A percentile compares a stretch with the other conserved stretches of the same genome.
Evolutionary conservation across 2,329 filamentous ascomycete genomes (phyloP).

Genomic region (Piedraia hortae): DNA sequence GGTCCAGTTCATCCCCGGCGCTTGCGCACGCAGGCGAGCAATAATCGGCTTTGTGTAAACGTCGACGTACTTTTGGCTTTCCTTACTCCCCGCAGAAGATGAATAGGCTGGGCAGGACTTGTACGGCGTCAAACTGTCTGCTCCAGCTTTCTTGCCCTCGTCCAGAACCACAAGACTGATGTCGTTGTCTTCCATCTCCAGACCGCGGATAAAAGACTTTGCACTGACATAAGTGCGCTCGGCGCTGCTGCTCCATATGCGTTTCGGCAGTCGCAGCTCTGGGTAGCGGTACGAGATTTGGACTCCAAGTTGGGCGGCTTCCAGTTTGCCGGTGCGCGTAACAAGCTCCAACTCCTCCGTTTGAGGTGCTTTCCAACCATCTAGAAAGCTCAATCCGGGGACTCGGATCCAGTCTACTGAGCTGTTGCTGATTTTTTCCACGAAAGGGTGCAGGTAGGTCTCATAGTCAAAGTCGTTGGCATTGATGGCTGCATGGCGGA

Average conservation of each 20-base stretch:
- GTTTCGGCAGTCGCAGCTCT: constrained; percentile 23
- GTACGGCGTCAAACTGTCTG: constrained; percentile 35
- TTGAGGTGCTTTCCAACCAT: constrained; percentile 26
- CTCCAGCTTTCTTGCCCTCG: constrained; percentile 29
- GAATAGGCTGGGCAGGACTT: constrained; percentile 36
- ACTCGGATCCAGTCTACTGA: constrained; percentile 30
- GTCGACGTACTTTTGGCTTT: constrained; percentile 15
- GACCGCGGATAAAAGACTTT: constrained; percentile 28
- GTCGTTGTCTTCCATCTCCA: constrained; percentile 23
- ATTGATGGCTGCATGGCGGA: constrained; percentile 24
- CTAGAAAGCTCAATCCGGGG: constrained; percentile 27
- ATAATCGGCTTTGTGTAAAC: constrained; percentile 33
- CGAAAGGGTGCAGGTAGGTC: constrained; percentile 23
- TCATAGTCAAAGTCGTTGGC: constrained; percentile 26
- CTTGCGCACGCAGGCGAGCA: constrained; percentile 26
- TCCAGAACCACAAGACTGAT: constrained; percentile 28
- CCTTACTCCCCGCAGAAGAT: constrained; percentile 26
- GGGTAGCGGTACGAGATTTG: constrained; percentile 32
- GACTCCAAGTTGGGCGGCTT: constrained; percentile 31
- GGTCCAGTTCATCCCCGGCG: constrained; percentile 34
- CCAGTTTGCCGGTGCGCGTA: constrained; percentile 31
- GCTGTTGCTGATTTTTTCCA: constrained; percentile 29
- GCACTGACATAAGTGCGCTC: constrained; percentile 33
- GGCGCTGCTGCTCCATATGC: constrained; percentile 34
- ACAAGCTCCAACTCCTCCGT: constrained; percentile 29